Conservation (phyloP, 495 filamentous ascomycete genomes). For the Aspergillus cavernicola region DNA sequence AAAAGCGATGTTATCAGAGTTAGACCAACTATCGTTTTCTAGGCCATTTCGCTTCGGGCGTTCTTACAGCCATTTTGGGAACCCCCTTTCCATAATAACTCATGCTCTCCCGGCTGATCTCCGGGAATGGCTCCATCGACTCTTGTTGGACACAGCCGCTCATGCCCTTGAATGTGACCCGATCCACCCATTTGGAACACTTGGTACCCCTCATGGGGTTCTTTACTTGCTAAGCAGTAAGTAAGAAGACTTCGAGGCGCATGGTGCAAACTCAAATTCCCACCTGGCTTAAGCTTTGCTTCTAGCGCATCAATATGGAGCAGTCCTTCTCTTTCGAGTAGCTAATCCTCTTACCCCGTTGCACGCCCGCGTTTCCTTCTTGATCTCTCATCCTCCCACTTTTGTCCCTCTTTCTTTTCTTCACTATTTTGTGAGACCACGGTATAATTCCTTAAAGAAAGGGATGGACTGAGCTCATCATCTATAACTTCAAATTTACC, state of each 20-base stretch:
- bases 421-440: no score
- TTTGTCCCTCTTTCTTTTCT: neutral
- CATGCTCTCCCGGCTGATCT: neutral
- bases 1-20: neutral
- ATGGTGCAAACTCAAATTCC: constrained; percentile 1
- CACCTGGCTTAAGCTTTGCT: neutral
- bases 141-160: neutral
- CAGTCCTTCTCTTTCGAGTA: neutral
- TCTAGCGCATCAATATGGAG: no score
- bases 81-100: neutral
- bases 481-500: no score
- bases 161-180: neutral
- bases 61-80: neutral
- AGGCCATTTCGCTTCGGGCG: neutral
- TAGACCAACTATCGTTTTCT: neutral
- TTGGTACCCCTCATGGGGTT: constrained; percentile 5
- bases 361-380: neutral
- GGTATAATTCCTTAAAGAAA: no score
- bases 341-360: no score
- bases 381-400: neutral
- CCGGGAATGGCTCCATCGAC: neutral
- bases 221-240: no score
- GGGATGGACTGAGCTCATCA: no score
- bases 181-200: neutral
- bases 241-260: neutral